Conservation (phyloP, 2,329 filamentous ascomycete genomes). For the Biscogniauxia marginata region DNA sequence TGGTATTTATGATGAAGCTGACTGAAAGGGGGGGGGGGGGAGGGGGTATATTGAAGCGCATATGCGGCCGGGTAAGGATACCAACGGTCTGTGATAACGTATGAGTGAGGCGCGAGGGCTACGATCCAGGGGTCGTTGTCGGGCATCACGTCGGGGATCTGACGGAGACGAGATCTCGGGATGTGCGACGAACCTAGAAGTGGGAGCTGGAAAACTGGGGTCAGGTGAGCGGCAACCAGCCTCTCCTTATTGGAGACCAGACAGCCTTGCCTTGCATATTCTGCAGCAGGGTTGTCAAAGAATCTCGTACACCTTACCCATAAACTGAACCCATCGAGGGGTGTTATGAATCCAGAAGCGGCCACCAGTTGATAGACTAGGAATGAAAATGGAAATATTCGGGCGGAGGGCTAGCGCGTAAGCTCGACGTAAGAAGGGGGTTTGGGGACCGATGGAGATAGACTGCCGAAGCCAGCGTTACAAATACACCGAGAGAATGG, state of each 20-base stretch:
- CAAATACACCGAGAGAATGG: neutral
- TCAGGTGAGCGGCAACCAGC: neutral
- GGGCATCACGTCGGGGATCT: neutral
- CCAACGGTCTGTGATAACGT: neutral
- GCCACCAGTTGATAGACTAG: neutral
- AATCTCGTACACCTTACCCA: neutral
- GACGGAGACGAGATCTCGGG: neutral
- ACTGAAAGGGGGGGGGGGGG: neutral
- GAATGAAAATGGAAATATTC: neutral
- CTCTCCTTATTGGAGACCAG: neutral
- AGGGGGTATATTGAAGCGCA: neutral
- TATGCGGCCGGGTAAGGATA: neutral
- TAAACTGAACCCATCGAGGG: neutral
- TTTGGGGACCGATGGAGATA: neutral
- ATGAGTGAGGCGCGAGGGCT: neutral
- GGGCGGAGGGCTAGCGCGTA: neutral
- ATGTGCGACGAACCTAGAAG: neutral
- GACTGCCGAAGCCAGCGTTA: neutral
- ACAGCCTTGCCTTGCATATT: neutral
- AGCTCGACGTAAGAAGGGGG: neutral
- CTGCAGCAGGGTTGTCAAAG: neutral
- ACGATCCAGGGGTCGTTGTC: neutral
- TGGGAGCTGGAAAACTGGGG: neutral
- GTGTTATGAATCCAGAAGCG: neutral
- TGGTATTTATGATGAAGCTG: neutral